A percentile compares a stretch with the other conserved stretches of the same genome.
Evolutionary conservation across 768 basidiomycete species (phyloP).

Genomic region (Rhizopogon vinicolor): DNA sequence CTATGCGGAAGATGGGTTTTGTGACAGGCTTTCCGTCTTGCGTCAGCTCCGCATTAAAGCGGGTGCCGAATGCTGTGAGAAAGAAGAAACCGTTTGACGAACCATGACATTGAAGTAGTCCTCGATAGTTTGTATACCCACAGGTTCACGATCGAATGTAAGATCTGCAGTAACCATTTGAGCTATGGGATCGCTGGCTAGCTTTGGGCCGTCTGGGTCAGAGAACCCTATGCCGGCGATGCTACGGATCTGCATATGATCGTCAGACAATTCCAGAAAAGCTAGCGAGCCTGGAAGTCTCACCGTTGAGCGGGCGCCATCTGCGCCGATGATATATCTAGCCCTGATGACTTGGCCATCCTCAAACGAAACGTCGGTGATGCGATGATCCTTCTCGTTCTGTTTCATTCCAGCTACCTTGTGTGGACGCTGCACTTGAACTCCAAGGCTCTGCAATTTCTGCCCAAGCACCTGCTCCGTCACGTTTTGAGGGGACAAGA

Average conservation of each 20-base stretch:
- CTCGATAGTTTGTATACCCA: not conserved
- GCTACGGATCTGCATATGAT: conserved; percentile 35
- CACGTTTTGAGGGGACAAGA: conserved; percentile 38
- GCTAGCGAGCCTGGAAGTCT: conserved; percentile 2
- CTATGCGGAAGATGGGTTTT: conserved; percentile 30
- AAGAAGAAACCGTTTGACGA: conserved; percentile 26
- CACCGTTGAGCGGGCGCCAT: conserved; percentile 44
- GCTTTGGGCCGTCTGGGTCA: conserved; percentile 33
- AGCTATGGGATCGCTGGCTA: conserved; percentile 17
- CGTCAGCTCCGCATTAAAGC: not conserved
- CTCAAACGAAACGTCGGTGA: conserved; percentile 40
- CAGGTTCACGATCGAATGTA: conserved; percentile 28
- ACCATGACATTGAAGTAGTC: conserved; percentile 17
- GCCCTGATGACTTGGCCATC: conserved; percentile 38
- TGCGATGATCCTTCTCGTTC: conserved; percentile 18
- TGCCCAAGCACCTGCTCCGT: conserved; percentile 39
- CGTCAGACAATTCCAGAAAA: not conserved
- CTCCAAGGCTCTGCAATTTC: conserved; percentile 26
- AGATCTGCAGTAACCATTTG: conserved; percentile 47
- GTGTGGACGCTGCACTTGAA: conserved; percentile 32
- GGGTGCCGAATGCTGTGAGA: conserved; percentile 26
- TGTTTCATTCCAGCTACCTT: conserved; percentile 34
- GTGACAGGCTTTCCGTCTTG: not conserved
- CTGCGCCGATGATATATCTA: conserved; percentile 46
- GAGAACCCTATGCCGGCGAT: conserved; percentile 36